A percentile compares a stretch with the other conserved stretches of the same genome.
Conservation (phyloP, 208 protist genomes). For the Trypanosoma congolense region DNA sequence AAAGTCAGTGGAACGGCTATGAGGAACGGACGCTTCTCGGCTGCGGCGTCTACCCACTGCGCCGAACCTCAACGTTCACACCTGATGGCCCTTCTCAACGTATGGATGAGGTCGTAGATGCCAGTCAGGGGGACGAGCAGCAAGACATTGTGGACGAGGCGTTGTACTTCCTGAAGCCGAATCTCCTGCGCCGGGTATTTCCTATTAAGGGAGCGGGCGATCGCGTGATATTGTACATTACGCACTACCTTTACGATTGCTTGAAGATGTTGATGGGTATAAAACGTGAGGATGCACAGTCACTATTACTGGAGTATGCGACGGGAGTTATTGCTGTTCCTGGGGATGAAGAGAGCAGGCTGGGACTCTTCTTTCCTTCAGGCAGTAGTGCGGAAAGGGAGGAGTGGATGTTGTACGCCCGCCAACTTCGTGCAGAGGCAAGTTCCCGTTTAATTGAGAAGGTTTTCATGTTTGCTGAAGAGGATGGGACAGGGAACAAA, state of each 20-base stretch:
- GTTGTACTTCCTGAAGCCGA: slow-evolving; percentile 87
- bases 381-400: slow-evolving; percentile 10
- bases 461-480: slow-evolving; percentile 28
- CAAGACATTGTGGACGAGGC: slow-evolving; percentile 89
- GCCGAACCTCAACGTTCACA: slow-evolving; percentile 13
- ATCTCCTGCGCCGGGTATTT: slow-evolving; percentile 89
- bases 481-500: slow-evolving; percentile 29
- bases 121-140: slow-evolving; percentile 22
- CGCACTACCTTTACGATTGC: slow-evolving; percentile 86
- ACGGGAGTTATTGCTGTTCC: slow-evolving; percentile 19
- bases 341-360: slow-evolving; percentile 24
- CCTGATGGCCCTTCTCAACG: slow-evolving; percentile 14
- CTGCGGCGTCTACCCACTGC: slow-evolving; percentile 29
- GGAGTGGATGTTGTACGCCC: slow-evolving; percentile 24
- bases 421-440: slow-evolving; percentile 26
- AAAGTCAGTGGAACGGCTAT: slow-evolving; percentile 31
- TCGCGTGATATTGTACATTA: slow-evolving; percentile 86
- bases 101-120: slow-evolving; percentile 18
- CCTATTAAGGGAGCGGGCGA: slow-evolving; percentile 85
- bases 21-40: slow-evolving; percentile 25
- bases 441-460: slow-evolving; percentile 20
- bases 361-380: slow-evolving; percentile 20
- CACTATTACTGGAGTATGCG: slow-evolving; percentile 12
- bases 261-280: slow-evolving; percentile 30
- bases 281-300: slow-evolving; percentile 17